phyloP scores from a whole-genome alignment of 768 basidiomycete genomes.

The Tremella fuciformis region DNA sequence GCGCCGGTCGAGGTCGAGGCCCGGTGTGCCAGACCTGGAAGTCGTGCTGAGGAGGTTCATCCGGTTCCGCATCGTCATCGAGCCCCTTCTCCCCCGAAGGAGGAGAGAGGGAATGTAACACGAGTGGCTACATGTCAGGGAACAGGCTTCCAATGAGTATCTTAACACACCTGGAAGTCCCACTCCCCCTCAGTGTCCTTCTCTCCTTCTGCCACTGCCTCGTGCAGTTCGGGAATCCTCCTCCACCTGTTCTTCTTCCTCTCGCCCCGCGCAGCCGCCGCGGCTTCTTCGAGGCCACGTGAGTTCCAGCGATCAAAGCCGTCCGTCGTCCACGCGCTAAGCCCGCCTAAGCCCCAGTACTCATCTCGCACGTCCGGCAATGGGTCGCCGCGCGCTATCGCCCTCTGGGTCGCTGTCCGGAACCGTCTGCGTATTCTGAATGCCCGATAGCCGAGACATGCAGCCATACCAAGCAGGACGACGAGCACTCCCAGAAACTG shows the following conservation, averaged over 20 bases:
- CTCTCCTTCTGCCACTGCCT: conserved; percentile 12
- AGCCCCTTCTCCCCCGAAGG: neutral
- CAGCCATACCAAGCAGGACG: conserved; percentile 33
- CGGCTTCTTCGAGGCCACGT: conserved; percentile 6
- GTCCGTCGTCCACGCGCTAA: conserved; percentile 20
- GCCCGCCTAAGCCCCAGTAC: conserved; percentile 36
- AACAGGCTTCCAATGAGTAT: no score
- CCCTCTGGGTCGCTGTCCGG: conserved; percentile 38
- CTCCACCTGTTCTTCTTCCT: conserved; percentile 24
- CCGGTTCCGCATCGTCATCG: neutral
- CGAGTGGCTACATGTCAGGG: conserved; percentile 17
- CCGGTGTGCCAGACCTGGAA: neutral
- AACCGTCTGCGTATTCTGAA: conserved; percentile 35
- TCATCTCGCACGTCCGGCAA: conserved; percentile 19
- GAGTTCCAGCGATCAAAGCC: conserved; percentile 19
- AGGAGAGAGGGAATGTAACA: conserved; percentile 20
- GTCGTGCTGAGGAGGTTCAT: neutral
- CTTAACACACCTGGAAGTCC: neutral
- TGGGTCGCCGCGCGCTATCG: conserved; percentile 38
- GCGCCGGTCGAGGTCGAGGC: neutral
- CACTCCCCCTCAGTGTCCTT: neutral
- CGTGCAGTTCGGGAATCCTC: conserved; percentile 27
- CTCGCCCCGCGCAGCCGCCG: conserved; percentile 5
- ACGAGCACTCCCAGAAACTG: conserved; percentile 45
- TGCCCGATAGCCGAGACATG: conserved; percentile 31